Conservation (phyloP, 257 asterid genomes). For the Marsdenia floribunda region DNA sequence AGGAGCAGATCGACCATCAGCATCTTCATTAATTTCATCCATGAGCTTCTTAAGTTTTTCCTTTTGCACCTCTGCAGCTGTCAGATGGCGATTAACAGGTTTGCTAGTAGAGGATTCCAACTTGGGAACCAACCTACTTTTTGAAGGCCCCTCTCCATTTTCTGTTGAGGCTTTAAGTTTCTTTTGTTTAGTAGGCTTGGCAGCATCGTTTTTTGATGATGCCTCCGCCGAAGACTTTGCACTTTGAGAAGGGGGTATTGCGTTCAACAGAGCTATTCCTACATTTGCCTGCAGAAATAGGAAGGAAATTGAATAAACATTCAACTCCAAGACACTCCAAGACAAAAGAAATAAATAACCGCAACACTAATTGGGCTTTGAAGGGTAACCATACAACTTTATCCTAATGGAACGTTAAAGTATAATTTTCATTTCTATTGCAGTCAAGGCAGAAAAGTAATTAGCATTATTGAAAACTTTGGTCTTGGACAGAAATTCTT, state of each 20-base stretch:
- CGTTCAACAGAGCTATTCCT: conserved; percentile 92
- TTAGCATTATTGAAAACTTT: neutral
- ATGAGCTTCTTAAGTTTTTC: conserved; percentile 81
- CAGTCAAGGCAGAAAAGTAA: neutral
- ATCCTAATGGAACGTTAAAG: neutral
- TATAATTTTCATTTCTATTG: neutral
- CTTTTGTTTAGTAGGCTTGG: conserved; percentile 55
- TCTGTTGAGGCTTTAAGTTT: conserved; percentile 43
- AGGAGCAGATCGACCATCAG: conserved; percentile 86
- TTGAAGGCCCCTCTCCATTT: conserved; percentile 46
- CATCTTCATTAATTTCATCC: conserved; percentile 92
- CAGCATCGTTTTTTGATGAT: conserved; percentile 48
- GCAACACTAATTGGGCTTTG: neutral
- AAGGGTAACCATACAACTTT: neutral
- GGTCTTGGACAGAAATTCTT: neutral
- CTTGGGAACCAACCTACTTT: conserved; percentile 38
- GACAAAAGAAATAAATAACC: neutral
- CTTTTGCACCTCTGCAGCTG: conserved; percentile 82
- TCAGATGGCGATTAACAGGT: conserved; percentile 58
- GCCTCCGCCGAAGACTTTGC: conserved; percentile 55
- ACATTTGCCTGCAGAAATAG: conserved; percentile 68
- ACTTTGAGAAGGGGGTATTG: conserved; percentile 56
- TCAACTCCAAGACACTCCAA: neutral
- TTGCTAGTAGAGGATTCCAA: conserved; percentile 49
- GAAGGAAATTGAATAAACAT: neutral